Evolutionary conservation across 2,329 filamentous ascomycete genomes (phyloP).

Genomic region (Colletotrichum truncatum): DNA sequence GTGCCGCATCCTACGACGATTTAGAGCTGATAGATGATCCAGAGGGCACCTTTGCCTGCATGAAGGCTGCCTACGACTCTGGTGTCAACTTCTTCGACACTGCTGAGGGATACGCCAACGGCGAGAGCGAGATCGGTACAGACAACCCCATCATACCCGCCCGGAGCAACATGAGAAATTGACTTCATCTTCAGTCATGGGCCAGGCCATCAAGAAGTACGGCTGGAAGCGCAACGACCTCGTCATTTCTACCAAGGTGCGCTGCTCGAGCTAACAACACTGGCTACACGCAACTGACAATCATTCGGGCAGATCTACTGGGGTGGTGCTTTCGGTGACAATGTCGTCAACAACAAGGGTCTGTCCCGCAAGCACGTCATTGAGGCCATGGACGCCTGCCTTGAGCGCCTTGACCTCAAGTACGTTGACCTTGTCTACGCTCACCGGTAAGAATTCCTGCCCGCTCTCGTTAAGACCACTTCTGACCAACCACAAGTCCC

Average conservation of each 20-base stretch:
- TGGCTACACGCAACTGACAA: slow-evolving; percentile 2
- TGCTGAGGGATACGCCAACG: slow-evolving; percentile 65
- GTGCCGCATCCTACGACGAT: not conserved
- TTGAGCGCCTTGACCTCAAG: slow-evolving; percentile 64
- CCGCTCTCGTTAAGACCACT: not conserved
- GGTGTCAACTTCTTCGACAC: slow-evolving; percentile 73
- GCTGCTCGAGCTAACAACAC: not conserved
- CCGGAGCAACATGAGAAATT: not conserved
- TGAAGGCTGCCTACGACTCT: slow-evolving; percentile 68
- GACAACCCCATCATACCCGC: too few species aligned
- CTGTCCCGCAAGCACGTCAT: slow-evolving; percentile 76
- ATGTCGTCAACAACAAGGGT: slow-evolving; percentile 72
- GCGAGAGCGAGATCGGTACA: slow-evolving; percentile 63
- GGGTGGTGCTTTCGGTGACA: slow-evolving; percentile 67
- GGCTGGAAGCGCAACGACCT: slow-evolving; percentile 70
- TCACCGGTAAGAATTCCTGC: slow-evolving; percentile 54
- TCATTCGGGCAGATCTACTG: slow-evolving; percentile 64
- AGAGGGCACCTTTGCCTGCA: slow-evolving; percentile 63
- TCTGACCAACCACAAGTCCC: slow-evolving; percentile 42
- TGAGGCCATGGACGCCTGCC: slow-evolving; percentile 69
- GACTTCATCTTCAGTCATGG: slow-evolving; percentile 56
- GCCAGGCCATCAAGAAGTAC: slow-evolving; percentile 66
- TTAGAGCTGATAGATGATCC: not conserved
- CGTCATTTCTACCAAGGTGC: slow-evolving; percentile 68
- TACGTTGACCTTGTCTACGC: slow-evolving; percentile 77